Conservation (phyloP, 108 stramenopile genomes). For the Thalassiosira profunda region DNA sequence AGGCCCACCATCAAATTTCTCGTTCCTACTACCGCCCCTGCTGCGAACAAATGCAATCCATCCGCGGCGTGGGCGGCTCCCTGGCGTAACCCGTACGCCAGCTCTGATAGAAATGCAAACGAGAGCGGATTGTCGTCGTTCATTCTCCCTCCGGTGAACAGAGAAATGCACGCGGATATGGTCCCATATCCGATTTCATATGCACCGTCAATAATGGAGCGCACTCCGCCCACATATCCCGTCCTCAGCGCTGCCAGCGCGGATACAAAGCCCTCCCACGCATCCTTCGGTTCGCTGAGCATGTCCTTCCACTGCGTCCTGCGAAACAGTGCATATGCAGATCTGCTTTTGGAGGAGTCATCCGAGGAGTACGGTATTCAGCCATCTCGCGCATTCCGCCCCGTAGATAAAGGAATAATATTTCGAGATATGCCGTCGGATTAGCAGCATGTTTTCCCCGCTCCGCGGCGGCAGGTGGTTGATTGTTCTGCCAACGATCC, state of each 20-base stretch:
- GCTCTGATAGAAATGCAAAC: constrained; percentile 2
- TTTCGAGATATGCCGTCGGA: no score
- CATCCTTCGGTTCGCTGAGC: constrained; percentile 21
- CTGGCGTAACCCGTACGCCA: background rate
- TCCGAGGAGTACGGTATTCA: no score
- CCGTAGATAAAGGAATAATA: no score
- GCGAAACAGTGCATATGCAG: constrained; percentile 18
- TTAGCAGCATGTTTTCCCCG: no score
- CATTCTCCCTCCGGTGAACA: background rate
- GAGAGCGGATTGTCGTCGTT: background rate
- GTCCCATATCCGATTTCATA: constrained; percentile 21
- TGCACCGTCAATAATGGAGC: constrained; percentile 7
- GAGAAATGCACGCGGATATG: constrained; percentile 11
- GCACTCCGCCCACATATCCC: constrained; percentile 18
- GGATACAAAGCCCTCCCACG: constrained; percentile 16
- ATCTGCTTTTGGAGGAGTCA: no score
- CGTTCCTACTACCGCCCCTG: constrained; percentile 16
- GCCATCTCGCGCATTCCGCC: no score
- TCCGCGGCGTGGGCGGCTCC: constrained; percentile 11
- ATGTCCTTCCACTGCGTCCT: constrained; percentile 16
- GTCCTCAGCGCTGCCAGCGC: constrained; percentile 9
- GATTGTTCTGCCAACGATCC: no score
- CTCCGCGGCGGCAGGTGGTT: no score
- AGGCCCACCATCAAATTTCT: constrained; percentile 27
- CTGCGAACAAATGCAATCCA: constrained; percentile 16